Evolutionary conservation across 2,329 filamentous ascomycete genomes (phyloP), one percentile per base, ranked within the genome.

Genomic region (Penicillium hordei): DNA sequence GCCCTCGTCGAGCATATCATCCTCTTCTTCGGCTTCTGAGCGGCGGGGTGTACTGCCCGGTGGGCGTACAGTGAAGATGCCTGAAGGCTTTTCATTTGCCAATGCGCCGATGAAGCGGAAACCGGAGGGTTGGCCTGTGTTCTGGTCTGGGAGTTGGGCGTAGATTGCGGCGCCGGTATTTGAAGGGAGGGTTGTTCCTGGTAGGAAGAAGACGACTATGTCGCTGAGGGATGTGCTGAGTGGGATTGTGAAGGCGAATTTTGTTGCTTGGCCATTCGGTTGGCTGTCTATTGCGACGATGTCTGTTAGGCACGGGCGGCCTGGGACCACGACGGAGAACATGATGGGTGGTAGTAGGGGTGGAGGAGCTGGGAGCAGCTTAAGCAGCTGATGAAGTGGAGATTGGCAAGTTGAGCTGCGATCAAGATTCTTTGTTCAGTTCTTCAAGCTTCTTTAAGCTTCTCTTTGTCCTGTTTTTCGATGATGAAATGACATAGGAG

Each of bases 51-150:
- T 39, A 33, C 48, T 52, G 33, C 21, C 51, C 50, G 67, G 39
- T 17, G 55, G 45, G 1, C 80, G 82, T 63, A 96, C 80, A 73
- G 90, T 92, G 81, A 97, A 97, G 57, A 97, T 89, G 36, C 93
- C 91, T 65, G 89, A 93, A 66, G 94, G 92, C 71, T 97, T 97
- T 56, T 93, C 91, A 36, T 90, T 88, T 1, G 90, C 93, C 55
- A 99, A 87, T 48, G 88, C 94, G 61, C 95, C 94, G 5, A 97
- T 86, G 68, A 99, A 91, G 59, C 83, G 86, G 78, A 96, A 96
- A 46, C 88, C 84, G 1, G 83, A 75, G 58, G 59, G 66, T 44
- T 43, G 58, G 58, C 48, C 65, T 38, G 54, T 69, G 59, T 34
- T 57, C n/a, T 64, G 75, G 36, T 78, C 79, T 1, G 86, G 84